phyloP scores from a whole-genome alignment of 495 filamentous ascomycete species.

The Aspergillus kassunensis region DNA sequence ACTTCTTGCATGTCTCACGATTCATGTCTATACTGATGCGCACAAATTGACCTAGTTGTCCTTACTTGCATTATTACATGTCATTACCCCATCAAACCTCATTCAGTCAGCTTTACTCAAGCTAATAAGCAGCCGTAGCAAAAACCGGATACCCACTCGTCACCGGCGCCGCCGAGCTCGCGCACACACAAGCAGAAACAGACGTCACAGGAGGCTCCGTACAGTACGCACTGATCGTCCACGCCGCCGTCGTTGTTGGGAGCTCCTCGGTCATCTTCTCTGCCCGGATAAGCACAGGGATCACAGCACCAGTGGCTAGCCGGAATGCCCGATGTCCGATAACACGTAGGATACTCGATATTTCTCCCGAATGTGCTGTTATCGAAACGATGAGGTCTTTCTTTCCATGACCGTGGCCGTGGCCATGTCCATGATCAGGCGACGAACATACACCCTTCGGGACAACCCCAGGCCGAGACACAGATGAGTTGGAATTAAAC shows the following conservation, averaged over 20 bases:
- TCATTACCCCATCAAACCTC: background rate
- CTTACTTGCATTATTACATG: background rate
- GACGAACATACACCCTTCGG: background rate
- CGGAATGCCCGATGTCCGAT: slow-evolving; percentile 58
- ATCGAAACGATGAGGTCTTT: slow-evolving; percentile 55
- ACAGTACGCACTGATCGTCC: slow-evolving; percentile 47
- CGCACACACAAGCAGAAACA: slow-evolving; percentile 43
- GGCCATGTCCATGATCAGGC: background rate
- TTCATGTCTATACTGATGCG: slow-evolving; percentile 1
- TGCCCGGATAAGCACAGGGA: slow-evolving; percentile 64
- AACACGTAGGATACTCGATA: slow-evolving; percentile 52
- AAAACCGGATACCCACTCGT: slow-evolving; percentile 20
- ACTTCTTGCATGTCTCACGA: background rate
- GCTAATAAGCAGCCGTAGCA: background rate
- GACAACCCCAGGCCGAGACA: too few relatives aligned
- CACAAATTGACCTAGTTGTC: background rate
- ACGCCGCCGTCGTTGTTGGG: slow-evolving; percentile 32
- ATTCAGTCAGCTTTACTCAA: background rate
- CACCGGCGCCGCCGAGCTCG: slow-evolving; percentile 36
- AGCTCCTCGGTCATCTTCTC: slow-evolving; percentile 28
- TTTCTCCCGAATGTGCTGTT: slow-evolving; percentile 67
- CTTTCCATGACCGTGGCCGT: background rate
- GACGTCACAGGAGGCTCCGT: slow-evolving; percentile 46
- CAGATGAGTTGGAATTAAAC: background rate
- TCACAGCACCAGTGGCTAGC: slow-evolving; percentile 63